Percentiles rank a stretch among this genome's conserved stretches.
These are phyloP conservation scores for Epichloe baconii DNA, from an alignment of 2,329 filamentous ascomycete species.

Conservation along the genomic window DNA sequence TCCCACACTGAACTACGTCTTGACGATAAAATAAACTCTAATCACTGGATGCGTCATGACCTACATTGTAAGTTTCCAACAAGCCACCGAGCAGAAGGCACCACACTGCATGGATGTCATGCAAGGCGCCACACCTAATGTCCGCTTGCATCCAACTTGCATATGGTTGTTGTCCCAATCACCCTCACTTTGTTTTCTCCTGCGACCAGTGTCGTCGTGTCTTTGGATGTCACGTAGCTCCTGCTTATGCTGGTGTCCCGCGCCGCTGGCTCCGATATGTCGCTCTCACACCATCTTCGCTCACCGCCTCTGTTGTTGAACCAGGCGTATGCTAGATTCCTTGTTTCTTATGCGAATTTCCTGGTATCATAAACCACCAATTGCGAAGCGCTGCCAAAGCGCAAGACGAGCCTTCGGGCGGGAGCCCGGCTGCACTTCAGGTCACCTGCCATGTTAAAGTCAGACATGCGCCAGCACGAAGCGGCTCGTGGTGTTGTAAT, in stretches of 20 bases:
- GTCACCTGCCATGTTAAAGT: constrained; percentile 2
- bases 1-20: neutral
- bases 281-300: constrained; percentile 6
- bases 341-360: constrained; percentile 3
- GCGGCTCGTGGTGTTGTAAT: neutral
- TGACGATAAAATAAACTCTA: constrained; percentile 11
- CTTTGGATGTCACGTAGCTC: constrained; percentile 1
- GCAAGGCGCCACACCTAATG: constrained; percentile 7
- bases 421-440: neutral
- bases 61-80: constrained; percentile 24
- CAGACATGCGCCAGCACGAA: neutral
- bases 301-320: constrained; percentile 6
- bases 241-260: constrained; percentile 2
- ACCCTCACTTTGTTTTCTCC: constrained; percentile 1
- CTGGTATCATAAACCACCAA: neutral
- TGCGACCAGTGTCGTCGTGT: neutral
- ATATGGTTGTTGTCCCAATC: constrained; percentile 2
- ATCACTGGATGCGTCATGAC: constrained; percentile 22
- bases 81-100: neutral
- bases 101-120: constrained; percentile 11
- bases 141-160: constrained; percentile 1
- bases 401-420: neutral
- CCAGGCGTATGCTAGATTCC: neutral
- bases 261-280: constrained; percentile 4
- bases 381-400: neutral